These are phyloP conservation scores for Vararia minispora DNA, from an alignment of 768 basidiomycete genomes.

Conservation along the genomic window DNA sequence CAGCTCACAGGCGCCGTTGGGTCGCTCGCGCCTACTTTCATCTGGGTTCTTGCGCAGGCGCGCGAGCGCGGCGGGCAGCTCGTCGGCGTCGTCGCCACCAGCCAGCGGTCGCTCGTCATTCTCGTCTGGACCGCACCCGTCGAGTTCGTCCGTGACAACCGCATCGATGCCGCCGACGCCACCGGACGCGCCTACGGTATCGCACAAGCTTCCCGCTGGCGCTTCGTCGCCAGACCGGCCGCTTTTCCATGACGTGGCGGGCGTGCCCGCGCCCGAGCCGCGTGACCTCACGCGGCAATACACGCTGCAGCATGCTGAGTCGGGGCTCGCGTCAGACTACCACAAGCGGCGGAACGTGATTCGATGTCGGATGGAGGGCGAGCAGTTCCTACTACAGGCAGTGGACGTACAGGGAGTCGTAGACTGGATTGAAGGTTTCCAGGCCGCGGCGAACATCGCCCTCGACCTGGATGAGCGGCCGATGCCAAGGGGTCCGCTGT, in stretches of 20 bases:
- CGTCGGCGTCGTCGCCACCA: neutral
- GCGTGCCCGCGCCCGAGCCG: conserved; percentile 30
- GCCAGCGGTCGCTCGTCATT: neutral
- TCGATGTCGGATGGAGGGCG: conserved; percentile 82
- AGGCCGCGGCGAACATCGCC: conserved; percentile 86
- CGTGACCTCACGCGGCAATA: conserved; percentile 58
- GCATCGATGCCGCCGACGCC: neutral
- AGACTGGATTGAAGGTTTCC: conserved; percentile 93
- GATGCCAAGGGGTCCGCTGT: conserved; percentile 86
- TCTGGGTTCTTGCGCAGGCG: conserved; percentile 9
- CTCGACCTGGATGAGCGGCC: conserved; percentile 84
- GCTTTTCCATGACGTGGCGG: conserved; percentile 12
- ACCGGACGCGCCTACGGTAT: neutral
- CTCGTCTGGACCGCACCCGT: neutral
- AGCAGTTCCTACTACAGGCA: conserved; percentile 94
- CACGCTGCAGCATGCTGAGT: conserved; percentile 83
- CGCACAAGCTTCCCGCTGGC: neutral
- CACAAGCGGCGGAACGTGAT: conserved; percentile 90
- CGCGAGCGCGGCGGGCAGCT: neutral
- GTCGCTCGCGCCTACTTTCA: conserved; percentile 8
- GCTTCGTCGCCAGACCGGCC: conserved; percentile 5
- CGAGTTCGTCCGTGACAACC: neutral
- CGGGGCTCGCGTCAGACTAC: conserved; percentile 93
- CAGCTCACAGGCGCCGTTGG: neutral
- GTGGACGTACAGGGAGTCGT: conserved; percentile 76